Percentiles rank a stretch among this genome's conserved stretches.
phyloP scores from a whole-genome alignment of 371 early-diverging fungal species.

The Mortierella sp. region DNA sequence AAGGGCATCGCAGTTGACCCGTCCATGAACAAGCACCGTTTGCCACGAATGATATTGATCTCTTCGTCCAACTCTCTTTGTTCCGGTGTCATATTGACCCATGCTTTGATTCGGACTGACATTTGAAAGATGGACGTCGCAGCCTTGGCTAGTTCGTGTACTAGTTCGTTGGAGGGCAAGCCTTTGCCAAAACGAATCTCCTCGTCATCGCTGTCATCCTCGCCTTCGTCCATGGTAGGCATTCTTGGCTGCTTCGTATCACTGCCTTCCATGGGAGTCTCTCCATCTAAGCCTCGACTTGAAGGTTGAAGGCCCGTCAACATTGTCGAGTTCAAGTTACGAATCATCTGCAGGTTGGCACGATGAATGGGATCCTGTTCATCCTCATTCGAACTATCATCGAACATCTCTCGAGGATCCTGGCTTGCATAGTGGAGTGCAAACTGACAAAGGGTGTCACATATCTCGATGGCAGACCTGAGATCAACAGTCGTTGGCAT shows the following conservation, averaged over 20 bases:
- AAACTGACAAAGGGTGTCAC: conserved; percentile 40
- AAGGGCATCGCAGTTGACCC: conserved; percentile 16
- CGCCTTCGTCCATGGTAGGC: no score
- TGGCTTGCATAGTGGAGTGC: conserved; percentile 42
- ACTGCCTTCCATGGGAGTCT: not conserved
- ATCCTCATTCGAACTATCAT: not conserved
- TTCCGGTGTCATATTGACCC: conserved; percentile 46
- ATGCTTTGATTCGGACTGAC: conserved; percentile 47
- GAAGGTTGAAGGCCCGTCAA: conserved; percentile 31
- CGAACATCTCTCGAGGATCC: not conserved
- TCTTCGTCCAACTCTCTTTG: conserved; percentile 42
- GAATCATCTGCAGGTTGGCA: conserved; percentile 40
- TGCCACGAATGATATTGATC: conserved; percentile 45
- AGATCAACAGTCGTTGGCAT: conserved; percentile 51
- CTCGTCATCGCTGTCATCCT: not conserved
- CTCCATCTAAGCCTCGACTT: not conserved
- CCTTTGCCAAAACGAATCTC: conserved; percentile 24
- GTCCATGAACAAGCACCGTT: conserved; percentile 45
- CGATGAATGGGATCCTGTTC: conserved; percentile 17
- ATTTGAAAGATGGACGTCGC: conserved; percentile 48
- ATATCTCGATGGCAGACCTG: conserved; percentile 40
- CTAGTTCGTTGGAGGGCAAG: conserved; percentile 30
- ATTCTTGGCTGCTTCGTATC: no score
- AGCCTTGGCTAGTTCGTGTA: conserved; percentile 41
- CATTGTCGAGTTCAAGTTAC: conserved; percentile 42